Evolutionary conservation across 148 eudicot genomes (phyloP).

Genomic region (Fallopia convolvulus): DNA sequence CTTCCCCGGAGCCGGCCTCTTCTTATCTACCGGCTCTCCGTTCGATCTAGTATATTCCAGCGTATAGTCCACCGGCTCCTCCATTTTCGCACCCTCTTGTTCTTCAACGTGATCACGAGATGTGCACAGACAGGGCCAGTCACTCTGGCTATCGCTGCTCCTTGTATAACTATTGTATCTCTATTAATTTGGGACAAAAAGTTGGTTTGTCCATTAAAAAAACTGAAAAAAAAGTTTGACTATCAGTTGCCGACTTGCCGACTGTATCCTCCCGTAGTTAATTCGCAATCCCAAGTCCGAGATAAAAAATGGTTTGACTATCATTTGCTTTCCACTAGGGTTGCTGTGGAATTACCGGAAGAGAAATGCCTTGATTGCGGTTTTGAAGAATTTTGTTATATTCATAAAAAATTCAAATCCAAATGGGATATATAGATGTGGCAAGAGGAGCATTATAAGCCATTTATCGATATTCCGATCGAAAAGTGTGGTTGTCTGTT

Average conservation of each 20-base stretch:
- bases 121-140: background rate
- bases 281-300: too few species aligned
- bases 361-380: too few species aligned
- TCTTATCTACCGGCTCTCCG: constrained; percentile 3
- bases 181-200: background rate
- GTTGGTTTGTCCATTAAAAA: background rate
- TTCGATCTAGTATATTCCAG: constrained; percentile 1
- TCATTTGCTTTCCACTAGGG: too few species aligned
- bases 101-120: constrained; percentile 6
- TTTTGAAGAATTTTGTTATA: too few species aligned
- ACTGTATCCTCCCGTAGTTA: background rate
- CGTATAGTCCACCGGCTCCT: background rate
- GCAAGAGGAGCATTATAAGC: too few species aligned
- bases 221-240: background rate
- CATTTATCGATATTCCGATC: too few species aligned
- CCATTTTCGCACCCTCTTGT: constrained; percentile 4
- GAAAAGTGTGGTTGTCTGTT: too few species aligned
- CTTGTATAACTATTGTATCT: background rate
- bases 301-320: too few species aligned
- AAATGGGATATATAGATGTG: too few species aligned
- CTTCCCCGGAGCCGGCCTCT: background rate
- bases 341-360: too few species aligned
- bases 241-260: background rate
- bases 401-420: too few species aligned
- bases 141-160: background rate